A percentile compares a stretch with the other conserved stretches of the same genome.
These are phyloP conservation scores for Mycena crocata DNA, from an alignment of 768 basidiomycete species.

Conservation along the genomic window DNA sequence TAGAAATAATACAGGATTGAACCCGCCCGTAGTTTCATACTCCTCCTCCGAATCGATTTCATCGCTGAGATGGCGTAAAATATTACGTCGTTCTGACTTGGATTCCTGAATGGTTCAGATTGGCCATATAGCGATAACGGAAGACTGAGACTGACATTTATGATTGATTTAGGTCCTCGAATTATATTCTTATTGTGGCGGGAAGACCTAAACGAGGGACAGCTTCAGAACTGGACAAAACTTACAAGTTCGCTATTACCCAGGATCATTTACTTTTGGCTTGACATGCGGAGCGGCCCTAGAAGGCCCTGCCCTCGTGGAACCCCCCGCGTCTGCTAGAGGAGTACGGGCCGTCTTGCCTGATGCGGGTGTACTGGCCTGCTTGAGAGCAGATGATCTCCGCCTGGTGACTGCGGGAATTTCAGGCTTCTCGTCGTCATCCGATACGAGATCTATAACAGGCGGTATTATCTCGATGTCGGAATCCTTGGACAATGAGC, in stretches of 20 bases:
- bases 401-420: not conserved
- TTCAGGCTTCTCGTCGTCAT: constrained; percentile 18
- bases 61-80: not conserved
- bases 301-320: not conserved
- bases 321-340: not conserved
- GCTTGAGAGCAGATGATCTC: not conserved
- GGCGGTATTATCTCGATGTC: not conserved
- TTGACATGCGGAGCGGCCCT: not conserved
- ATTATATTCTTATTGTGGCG: constrained; percentile 7
- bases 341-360: not conserved
- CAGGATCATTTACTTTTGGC: not conserved
- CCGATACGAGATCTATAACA: constrained; percentile 22
- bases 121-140: not conserved
- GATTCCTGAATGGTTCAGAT: not conserved
- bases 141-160: too few species aligned
- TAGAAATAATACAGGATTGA: constrained; percentile 1
- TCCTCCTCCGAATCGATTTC: constrained; percentile 25
- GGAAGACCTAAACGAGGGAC: constrained; percentile 4
- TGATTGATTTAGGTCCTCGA: not conserved
- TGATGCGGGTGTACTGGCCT: not conserved
- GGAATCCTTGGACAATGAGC: not conserved
- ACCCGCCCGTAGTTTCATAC: not conserved
- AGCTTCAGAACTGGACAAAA: too few species aligned
- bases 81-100: not conserved
- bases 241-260: not conserved